Base-by-base conservation (phyloP, 345 rosid genomes). In the Populus euphratica region DNA sequence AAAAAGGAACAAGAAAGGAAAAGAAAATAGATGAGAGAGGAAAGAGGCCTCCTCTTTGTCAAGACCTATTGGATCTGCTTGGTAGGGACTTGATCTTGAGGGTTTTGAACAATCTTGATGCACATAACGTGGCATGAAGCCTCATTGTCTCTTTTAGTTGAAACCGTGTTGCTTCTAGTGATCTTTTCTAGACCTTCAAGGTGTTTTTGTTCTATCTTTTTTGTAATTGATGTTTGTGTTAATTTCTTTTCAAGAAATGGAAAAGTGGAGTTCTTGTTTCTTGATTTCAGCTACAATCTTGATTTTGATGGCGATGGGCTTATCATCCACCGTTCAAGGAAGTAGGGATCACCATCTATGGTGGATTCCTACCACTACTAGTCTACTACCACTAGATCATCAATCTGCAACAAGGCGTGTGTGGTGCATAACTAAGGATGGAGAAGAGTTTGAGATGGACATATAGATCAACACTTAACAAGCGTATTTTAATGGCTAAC, bases 361-460 rank as follows among this genome's bases (percentile, higher is more conserved):
- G 56, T 88, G 92, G 90, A 67, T 79, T 91, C 29, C 80, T 7
- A 20, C 90, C 17, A 23, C 72, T 39, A 77, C 29, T 27, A 27
- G 29, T 27, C 29, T 27, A 27, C 73, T 38, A 29, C 91, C 23
- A 35, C 73, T 27, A 78, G 88, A 73, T 73, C 76, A 47, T 25
- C 69, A 16, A 76, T 86, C 79, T 91, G 91, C 86, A 16, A 49
- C 54, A 80, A 76, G 78, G 96, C 89, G 23, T 81, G 88, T 67
- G 86, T 87, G 86, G 66, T 88, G 96, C 81, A 64, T 90, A 47
- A 88, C 77, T 0, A 61, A 62, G n/a, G 84, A 78, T 9, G 94
- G 72, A 1, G 97, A 89, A 68, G 99, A 96, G 85, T 87, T 90
- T 66, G 89, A 80, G 86, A 69, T 92, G 84, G 97, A 91, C 41